A percentile compares a stretch with the other conserved stretches of the same genome.
Conservation (phyloP, 2,329 filamentous ascomycete species). For the Chaetomium strumarium region DNA sequence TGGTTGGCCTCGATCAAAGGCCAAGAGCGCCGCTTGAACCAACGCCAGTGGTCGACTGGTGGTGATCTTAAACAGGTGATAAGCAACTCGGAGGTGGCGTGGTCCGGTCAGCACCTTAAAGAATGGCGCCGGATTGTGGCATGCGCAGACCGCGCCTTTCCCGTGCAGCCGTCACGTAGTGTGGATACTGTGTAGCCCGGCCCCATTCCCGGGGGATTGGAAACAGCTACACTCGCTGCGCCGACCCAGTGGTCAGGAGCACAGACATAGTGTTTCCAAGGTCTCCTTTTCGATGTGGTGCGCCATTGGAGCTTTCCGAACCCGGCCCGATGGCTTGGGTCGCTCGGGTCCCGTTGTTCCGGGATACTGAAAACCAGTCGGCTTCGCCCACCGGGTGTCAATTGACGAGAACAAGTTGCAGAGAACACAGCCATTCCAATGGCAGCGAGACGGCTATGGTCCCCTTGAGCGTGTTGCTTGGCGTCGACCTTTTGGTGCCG, state of each 20-base stretch:
- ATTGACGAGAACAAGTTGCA: no score
- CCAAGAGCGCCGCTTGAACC: no score
- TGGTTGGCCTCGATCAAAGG: no score
- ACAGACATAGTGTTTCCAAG: no score
- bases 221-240: slow-evolving; percentile 2
- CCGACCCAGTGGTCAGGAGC: background rate
- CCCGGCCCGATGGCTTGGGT: slow-evolving; percentile 1
- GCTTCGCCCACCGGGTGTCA: background rate
- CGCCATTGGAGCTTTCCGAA: background rate
- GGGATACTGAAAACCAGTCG: background rate
- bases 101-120: slow-evolving; percentile 19
- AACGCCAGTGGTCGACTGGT: background rate
- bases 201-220: slow-evolving; percentile 8
- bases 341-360: background rate
- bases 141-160: background rate
- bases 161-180: background rate
- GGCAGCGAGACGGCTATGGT: background rate
- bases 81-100: background rate
- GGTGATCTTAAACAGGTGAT: background rate
- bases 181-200: slow-evolving; percentile 7
- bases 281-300: background rate
- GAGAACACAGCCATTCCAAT: background rate
- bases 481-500: background rate
- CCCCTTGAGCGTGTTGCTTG: background rate
- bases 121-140: slow-evolving; percentile 2